Evolutionary conservation across 352 stramenopile genomes (phyloP).

Genomic region (Phytophthora tubulina): DNA sequence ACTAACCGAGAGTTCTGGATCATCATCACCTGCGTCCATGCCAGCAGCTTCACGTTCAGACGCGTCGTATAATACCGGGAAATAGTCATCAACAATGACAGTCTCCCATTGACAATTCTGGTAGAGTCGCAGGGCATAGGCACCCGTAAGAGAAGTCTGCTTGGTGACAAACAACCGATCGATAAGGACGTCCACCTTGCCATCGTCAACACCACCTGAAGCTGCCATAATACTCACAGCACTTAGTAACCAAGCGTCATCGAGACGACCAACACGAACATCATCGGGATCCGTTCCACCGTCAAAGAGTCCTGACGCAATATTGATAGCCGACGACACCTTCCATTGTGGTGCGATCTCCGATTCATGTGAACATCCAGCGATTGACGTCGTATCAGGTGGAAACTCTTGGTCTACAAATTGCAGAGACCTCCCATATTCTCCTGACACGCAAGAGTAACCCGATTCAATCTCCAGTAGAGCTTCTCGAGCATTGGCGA

Average conservation of each 20-base stretch:
- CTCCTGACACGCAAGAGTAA: conserved; percentile 77
- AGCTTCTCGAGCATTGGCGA: conserved; percentile 85
- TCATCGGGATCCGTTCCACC: conserved; percentile 94
- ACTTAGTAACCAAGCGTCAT: conserved; percentile 92
- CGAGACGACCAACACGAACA: conserved; percentile 80
- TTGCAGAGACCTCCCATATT: conserved; percentile 84
- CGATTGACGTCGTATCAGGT: conserved; percentile 76
- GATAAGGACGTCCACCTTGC: conserved; percentile 90
- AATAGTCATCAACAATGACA: conserved; percentile 93
- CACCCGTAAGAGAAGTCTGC: conserved; percentile 90
- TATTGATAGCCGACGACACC: conserved; percentile 89
- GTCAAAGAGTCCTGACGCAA: conserved; percentile 91
- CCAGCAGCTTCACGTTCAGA: conserved; percentile 28
- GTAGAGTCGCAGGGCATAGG: conserved; percentile 92
- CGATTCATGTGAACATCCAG: conserved; percentile 60
- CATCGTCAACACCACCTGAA: conserved; percentile 89
- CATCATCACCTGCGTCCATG: conserved; percentile 17
- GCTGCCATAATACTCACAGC: conserved; percentile 93
- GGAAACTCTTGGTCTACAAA: conserved; percentile 93
- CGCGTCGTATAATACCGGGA: conserved; percentile 81
- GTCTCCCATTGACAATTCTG: conserved; percentile 95
- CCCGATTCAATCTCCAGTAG: conserved; percentile 89
- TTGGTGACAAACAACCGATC: conserved; percentile 92
- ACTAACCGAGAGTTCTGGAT: conserved; percentile 40
- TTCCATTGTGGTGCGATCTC: conserved; percentile 79